These are phyloP conservation scores for Hirschfeldia incana DNA, from an alignment of 345 rosid species.

Conservation along the genomic window DNA sequence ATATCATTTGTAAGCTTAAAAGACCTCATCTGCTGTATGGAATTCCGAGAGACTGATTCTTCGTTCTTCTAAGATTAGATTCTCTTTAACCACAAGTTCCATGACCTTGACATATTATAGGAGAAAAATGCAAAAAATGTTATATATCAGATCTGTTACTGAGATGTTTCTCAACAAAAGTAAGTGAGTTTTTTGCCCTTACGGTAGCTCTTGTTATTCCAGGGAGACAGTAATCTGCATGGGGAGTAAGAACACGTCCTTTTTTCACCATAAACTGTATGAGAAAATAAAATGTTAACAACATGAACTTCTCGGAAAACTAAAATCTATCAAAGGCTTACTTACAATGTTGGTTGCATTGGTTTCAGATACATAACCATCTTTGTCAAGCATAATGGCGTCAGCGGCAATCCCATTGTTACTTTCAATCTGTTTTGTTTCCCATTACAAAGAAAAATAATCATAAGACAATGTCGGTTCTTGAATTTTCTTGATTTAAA, in stretches of 20 bases:
- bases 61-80: conserved; percentile 62
- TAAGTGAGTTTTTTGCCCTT: conserved; percentile 23
- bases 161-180: background rate
- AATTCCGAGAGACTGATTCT: conserved; percentile 75
- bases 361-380: conserved; percentile 84
- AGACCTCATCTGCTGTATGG: conserved; percentile 88
- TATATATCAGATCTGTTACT: background rate
- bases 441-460: background rate
- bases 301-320: background rate
- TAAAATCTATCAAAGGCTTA: background rate
- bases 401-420: conserved; percentile 71
- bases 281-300: background rate
- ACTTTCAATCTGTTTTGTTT: conserved; percentile 62
- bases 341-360: conserved; percentile 91
- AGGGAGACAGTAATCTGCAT: conserved; percentile 92
- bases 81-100: conserved; percentile 77
- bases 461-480: background rate
- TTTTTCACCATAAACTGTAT: conserved; percentile 81
- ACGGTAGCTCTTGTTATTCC: conserved; percentile 89
- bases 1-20: background rate
- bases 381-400: conserved; percentile 91
- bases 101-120: conserved; percentile 52
- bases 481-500: background rate
- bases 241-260: conserved; percentile 79
- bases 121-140: background rate